Evolutionary conservation across 306 rosid species (phyloP), one percentile per base, ranked within the genome.

Genomic region (Morella rubra): DNA sequence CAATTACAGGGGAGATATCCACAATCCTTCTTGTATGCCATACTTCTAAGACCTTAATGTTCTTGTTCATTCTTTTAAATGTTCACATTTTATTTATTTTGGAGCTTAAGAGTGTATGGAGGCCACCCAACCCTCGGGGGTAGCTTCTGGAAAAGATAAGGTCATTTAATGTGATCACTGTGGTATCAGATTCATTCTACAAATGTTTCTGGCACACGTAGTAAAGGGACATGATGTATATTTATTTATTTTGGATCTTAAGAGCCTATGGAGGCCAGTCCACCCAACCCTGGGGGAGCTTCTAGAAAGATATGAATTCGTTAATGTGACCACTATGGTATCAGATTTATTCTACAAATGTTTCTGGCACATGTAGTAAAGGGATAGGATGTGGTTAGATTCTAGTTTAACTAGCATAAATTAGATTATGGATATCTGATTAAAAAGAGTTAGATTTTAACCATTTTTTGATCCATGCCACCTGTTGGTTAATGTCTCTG

Each of bases 1-100:
- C 97, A 75, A 71, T 87, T 41, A 90, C 93, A 0, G 91, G 88
- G 73, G 97, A 91, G 14, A 76, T 88, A 78, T 91, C 93, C 47
- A 67, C 40, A 55, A 76, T 88, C 44, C 80, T 90, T 80, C 90
- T 81, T 80, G 91, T 85, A 76, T 73, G 71, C 27, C 9, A 70
- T 55, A 56, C 56, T 50, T 74, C 54, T 49, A 22, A 50, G 19
- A 44, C 7, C 15, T 41, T 66, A 8, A 18, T 42, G 32, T 8
- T 66, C 42, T 18, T 18, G 14, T 32, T 6, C 7, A 61, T 32
- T 27, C 5, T 61, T 15, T 61, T 27, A 15, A 15, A 61, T 32
- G 41, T 5, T 61, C 44, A 27, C 8, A 6, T 5, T 1, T 32
- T 14, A 13, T 60, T 4, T 60, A 14, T 60, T 60, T n/a, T 61